phyloP scores from a whole-genome alignment of 345 rosid species.

The Populus deltoides region DNA sequence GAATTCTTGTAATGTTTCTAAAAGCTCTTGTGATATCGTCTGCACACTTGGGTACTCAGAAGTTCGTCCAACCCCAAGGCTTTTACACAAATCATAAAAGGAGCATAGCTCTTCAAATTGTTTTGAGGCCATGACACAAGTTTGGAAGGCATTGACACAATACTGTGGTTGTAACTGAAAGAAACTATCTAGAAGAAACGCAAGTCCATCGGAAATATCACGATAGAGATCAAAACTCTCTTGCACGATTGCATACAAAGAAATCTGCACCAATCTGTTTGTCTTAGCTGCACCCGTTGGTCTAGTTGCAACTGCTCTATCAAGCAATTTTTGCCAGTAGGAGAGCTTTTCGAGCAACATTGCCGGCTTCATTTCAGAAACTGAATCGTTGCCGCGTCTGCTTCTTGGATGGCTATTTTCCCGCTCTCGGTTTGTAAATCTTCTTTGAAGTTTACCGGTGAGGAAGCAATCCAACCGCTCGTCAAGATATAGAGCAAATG shows the following conservation, averaged over 20 bases:
- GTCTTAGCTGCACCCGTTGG: constrained; percentile 63
- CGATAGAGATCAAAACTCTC: constrained; percentile 82
- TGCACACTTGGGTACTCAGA: constrained; percentile 82
- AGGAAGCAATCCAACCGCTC: constrained; percentile 71
- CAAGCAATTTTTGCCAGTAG: constrained; percentile 72
- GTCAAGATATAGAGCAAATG: constrained; percentile 62
- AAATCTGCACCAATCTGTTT: constrained; percentile 47
- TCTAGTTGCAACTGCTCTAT: constrained; percentile 54
- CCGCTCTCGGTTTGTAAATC: constrained; percentile 27
- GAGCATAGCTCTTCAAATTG: constrained; percentile 64
- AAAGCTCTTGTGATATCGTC: constrained; percentile 63
- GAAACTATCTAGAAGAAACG: constrained; percentile 61
- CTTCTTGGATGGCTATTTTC: neutral
- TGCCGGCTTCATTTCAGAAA: constrained; percentile 61
- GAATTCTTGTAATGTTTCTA: constrained; percentile 74
- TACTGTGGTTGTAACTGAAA: constrained; percentile 63
- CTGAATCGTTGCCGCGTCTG: constrained; percentile 28
- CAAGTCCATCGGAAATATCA: constrained; percentile 64
- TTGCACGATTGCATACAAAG: constrained; percentile 49
- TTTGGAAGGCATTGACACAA: constrained; percentile 59
- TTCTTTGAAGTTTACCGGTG: constrained; percentile 58
- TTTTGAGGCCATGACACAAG: constrained; percentile 55
- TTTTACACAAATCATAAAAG: constrained; percentile 56
- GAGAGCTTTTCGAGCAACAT: constrained; percentile 55
- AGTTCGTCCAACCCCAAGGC: constrained; percentile 55